Conservation (phyloP, 306 rosid species). For the Acacia acuminata region DNA sequence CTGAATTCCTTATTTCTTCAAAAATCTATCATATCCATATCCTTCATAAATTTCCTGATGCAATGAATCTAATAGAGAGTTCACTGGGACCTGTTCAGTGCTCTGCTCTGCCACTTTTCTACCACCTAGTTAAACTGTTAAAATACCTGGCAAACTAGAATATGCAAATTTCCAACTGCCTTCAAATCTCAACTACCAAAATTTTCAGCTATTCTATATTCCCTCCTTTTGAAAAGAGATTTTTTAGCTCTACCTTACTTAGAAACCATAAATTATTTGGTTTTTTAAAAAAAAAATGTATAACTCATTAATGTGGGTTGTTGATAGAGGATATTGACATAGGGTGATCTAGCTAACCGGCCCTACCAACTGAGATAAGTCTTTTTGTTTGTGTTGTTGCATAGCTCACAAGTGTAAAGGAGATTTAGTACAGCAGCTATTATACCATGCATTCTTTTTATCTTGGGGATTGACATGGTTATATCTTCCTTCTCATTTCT, state of each 20-base stretch:
- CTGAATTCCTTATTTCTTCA: not conserved
- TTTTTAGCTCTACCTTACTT: not conserved
- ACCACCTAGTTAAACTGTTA: not conserved
- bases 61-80: not conserved
- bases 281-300: not conserved
- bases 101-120: not conserved
- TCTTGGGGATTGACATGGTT: not conserved
- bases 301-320: not conserved
- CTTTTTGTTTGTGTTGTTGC: not conserved
- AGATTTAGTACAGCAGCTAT: not conserved
- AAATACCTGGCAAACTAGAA: slow-evolving; percentile 13
- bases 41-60: not conserved
- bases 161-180: not conserved
- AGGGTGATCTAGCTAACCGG: not conserved
- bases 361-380: not conserved
- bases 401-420: not conserved
- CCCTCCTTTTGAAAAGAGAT: slow-evolving; percentile 8
- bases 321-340: not conserved
- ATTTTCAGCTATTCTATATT: slow-evolving; percentile 4
- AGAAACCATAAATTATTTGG: not conserved
- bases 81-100: slow-evolving; percentile 9
- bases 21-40: not conserved
- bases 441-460: not conserved
- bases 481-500: not conserved
- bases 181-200: not conserved